Evolutionary conservation across 345 rosid species (phyloP).

Genomic region (Nephelium lappaceum): DNA sequence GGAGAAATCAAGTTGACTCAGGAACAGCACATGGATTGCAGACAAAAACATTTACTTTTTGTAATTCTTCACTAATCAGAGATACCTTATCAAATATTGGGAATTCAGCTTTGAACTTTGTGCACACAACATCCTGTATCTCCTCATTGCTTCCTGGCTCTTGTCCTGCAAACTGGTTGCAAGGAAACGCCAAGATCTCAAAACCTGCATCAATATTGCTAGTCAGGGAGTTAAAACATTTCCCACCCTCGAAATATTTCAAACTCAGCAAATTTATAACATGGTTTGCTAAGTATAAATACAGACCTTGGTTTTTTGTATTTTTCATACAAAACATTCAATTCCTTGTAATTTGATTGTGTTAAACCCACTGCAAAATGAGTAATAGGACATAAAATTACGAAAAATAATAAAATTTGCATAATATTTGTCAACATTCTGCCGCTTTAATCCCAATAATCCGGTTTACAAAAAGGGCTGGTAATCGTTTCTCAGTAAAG

Average conservation of each 20-base stretch:
- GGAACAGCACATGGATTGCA: neutral
- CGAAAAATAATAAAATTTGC: slow-evolving; percentile 1
- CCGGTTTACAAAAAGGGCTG: neutral
- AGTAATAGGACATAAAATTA: slow-evolving; percentile 32
- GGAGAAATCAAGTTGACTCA: neutral
- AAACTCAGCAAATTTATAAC: slow-evolving; percentile 35
- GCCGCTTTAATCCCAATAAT: slow-evolving; percentile 19
- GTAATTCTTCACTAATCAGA: neutral
- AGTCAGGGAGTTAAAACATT: neutral
- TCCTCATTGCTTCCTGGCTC: slow-evolving; percentile 92
- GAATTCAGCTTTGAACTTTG: slow-evolving; percentile 88
- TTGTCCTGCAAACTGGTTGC: slow-evolving; percentile 93
- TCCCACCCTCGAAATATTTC: neutral
- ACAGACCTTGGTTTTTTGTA: slow-evolving; percentile 72
- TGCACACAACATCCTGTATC: slow-evolving; percentile 79
- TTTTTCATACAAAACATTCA: slow-evolving; percentile 76
- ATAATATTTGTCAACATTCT: neutral
- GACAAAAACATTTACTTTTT: neutral
- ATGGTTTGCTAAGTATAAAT: neutral
- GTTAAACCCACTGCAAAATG: slow-evolving; percentile 71
- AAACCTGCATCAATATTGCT: slow-evolving; percentile 49
- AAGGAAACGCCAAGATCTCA: slow-evolving; percentile 90
- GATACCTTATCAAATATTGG: slow-evolving; percentile 86
- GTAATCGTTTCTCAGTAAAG: neutral
- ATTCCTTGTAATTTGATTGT: slow-evolving; percentile 83